phyloP scores from a whole-genome alignment of 192 early-diverging fungal genomes.

The Backusella luteola region DNA sequence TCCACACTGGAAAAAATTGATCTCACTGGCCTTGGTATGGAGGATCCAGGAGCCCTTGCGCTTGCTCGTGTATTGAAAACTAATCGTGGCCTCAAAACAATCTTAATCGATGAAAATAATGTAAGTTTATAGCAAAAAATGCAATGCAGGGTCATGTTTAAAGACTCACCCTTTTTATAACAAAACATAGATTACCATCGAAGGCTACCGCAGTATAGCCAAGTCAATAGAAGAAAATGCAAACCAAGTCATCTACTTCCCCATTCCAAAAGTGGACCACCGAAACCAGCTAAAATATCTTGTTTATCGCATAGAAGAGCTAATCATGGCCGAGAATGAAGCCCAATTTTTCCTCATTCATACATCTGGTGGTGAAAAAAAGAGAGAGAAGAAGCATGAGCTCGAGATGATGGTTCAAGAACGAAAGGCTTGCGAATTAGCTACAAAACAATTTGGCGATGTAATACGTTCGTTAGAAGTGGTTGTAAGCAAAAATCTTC shows the following conservation, averaged over 20 bases:
- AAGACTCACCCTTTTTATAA: not conserved
- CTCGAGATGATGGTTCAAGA: not conserved
- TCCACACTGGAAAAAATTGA: slow-evolving; percentile 2
- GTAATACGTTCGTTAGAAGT: not conserved
- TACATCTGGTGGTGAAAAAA: slow-evolving; percentile 30
- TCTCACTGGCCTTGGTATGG: slow-evolving; percentile 7
- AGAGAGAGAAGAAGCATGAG: slow-evolving; percentile 12
- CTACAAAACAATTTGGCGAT: not conserved
- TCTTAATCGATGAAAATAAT: not conserved
- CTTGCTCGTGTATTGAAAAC: not conserved
- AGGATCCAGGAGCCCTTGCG: not conserved
- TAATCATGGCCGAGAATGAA: slow-evolving; percentile 43
- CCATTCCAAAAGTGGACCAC: slow-evolving; percentile 31
- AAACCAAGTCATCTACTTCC: slow-evolving; percentile 32
- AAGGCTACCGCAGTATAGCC: slow-evolving; percentile 41
- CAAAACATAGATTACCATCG: slow-evolving; percentile 38
- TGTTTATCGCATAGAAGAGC: slow-evolving; percentile 32
- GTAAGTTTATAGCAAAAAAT: not conserved
- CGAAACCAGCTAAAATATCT: slow-evolving; percentile 28
- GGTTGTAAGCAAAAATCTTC: not conserved
- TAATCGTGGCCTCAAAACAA: not conserved
- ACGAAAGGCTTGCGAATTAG: not conserved
- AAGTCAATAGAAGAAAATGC: slow-evolving; percentile 38
- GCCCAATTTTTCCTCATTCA: slow-evolving; percentile 36
- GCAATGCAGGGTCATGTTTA: not conserved